Evolutionary conservation across 148 eudicot genomes (phyloP).

Genomic region (Spergularia marina): DNA sequence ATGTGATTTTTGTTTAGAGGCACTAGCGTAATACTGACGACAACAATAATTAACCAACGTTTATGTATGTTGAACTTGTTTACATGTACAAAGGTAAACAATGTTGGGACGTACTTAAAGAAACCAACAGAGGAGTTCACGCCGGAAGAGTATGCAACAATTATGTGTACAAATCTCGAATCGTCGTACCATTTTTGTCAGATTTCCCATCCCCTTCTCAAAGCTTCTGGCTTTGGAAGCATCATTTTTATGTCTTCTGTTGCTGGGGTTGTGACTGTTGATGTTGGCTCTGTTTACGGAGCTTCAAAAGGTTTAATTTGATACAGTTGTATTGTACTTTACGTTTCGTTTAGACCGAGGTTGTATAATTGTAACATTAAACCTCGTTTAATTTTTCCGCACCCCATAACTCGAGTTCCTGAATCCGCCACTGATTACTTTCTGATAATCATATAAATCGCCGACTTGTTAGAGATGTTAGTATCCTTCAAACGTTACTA

Average conservation of each 20-base stretch:
- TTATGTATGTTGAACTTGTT: too few species aligned
- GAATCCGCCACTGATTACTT: too few species aligned
- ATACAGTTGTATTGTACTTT: not conserved
- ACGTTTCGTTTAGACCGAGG: too few species aligned
- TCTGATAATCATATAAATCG: too few species aligned
- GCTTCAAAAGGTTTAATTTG: constrained; percentile 38
- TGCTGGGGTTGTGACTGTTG: constrained; percentile 31
- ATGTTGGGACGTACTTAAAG: constrained; percentile 32
- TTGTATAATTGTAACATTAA: too few species aligned
- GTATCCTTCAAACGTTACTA: too few species aligned
- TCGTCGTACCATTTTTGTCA: constrained; percentile 51
- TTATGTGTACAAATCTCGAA: constrained; percentile 53
- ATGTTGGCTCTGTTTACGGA: constrained; percentile 36
- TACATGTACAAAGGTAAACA: constrained; percentile 37
- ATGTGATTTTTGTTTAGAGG: not conserved
- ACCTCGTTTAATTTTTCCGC: too few species aligned
- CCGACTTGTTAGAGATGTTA: too few species aligned
- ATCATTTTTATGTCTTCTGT: constrained; percentile 51
- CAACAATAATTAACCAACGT: too few species aligned
- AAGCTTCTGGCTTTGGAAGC: constrained; percentile 47
- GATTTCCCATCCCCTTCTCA: constrained; percentile 52
- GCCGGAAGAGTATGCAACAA: constrained; percentile 28
- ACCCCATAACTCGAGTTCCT: too few species aligned
- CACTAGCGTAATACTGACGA: too few species aligned
- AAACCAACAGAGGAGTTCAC: constrained; percentile 25